Evolutionary conservation across 1,284 basidiomycete genomes (phyloP).

Genomic region (Clitocybe nebularis): DNA sequence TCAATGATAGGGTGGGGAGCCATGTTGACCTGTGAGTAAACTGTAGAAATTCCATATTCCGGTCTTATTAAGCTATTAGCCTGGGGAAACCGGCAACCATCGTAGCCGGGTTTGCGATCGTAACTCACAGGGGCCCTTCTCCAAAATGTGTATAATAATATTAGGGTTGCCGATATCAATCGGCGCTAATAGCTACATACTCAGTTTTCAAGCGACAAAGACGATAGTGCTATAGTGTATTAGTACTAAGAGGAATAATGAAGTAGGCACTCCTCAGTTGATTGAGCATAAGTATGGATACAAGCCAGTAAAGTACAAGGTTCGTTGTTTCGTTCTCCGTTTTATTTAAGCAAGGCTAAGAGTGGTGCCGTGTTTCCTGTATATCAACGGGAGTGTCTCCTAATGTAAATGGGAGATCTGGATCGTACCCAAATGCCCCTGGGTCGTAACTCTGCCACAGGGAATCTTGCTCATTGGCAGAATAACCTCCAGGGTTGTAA

Average conservation of each 20-base stretch:
- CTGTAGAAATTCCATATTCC: neutral
- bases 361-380: constrained; percentile 26
- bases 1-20: constrained; percentile 63
- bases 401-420: constrained; percentile 66
- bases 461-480: constrained; percentile 52
- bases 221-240: neutral
- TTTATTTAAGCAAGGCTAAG: constrained; percentile 6
- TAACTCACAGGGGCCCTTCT: constrained; percentile 1
- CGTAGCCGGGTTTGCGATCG: constrained; percentile 15
- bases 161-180: neutral
- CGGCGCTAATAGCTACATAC: too few species aligned
- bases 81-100: constrained; percentile 18
- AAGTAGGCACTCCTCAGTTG: neutral
- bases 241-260: neutral
- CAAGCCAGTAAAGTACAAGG: neutral
- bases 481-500: constrained; percentile 47
- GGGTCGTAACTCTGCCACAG: constrained; percentile 74
- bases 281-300: neutral
- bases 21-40: constrained; percentile 36
- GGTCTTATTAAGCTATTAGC: constrained; percentile 13
- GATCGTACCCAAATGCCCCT: constrained; percentile 66
- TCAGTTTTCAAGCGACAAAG: too few species aligned
- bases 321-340: neutral
- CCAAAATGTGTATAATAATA: too few species aligned
- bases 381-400: constrained; percentile 34